Percentiles rank a stretch among this genome's conserved stretches.
These are phyloP conservation scores for Trichophaea hybrida DNA, from an alignment of 2,329 filamentous ascomycete species.

Conservation along the genomic window DNA sequence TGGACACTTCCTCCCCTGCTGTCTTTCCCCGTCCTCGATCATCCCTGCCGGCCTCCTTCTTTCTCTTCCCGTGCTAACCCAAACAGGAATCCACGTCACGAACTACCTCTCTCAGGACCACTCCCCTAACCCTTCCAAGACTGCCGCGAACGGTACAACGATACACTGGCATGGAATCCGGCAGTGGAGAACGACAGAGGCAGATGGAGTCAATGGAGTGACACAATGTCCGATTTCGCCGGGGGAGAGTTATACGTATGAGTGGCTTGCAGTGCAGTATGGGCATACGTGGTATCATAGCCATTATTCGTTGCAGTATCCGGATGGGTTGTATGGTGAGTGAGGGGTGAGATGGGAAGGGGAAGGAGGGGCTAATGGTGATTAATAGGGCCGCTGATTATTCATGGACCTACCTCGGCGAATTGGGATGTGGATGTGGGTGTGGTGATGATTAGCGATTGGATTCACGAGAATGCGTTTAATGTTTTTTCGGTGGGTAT, in stretches of 20 bases:
- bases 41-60: too few species aligned
- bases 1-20: too few species aligned
- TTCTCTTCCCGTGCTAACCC: too few species aligned
- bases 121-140: background rate
- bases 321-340: constrained; percentile 13
- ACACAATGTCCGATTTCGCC: constrained; percentile 54
- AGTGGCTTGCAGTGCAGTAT: constrained; percentile 30
- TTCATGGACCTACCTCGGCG: constrained; percentile 13
- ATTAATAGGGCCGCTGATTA: constrained; percentile 21
- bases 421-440: constrained; percentile 17
- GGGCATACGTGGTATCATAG: constrained; percentile 26
- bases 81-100: constrained; percentile 11
- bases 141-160: constrained; percentile 8
- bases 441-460: constrained; percentile 23
- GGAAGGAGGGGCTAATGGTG: too few species aligned
- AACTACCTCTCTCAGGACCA: constrained; percentile 4
- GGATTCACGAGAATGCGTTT: too few species aligned
- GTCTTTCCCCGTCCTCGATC: too few species aligned
- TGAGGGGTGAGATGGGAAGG: too few species aligned
- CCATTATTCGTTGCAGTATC: constrained; percentile 16
- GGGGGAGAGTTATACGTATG: constrained; percentile 35
- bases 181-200: constrained; percentile 35
- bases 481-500: too few species aligned
- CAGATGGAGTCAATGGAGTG: constrained; percentile 37
- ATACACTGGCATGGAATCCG: constrained; percentile 41